phyloP scores from a whole-genome alignment of 805 yeast genomes.

The Teunomyces panamensis region DNA sequence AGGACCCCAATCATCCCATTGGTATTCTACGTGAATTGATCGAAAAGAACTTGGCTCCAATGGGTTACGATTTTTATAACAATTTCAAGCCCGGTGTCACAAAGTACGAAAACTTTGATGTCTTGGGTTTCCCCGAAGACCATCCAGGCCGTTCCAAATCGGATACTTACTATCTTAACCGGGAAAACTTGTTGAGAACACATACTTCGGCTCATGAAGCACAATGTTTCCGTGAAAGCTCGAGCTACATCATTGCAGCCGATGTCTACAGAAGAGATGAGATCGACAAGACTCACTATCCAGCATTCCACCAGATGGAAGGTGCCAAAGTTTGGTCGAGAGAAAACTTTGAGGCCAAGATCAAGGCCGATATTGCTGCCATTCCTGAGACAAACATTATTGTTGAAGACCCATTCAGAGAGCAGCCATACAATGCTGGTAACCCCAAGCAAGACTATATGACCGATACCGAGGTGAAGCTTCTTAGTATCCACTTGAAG shows the following conservation, averaged over 20 bases:
- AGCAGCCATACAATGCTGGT: constrained; percentile 46
- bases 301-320: constrained; percentile 97
- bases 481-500: constrained; percentile 76
- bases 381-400: constrained; percentile 68
- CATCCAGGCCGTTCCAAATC: constrained; percentile 93
- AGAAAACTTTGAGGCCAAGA: constrained; percentile 38
- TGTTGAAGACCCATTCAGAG: constrained; percentile 66
- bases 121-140: constrained; percentile 82
- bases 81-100: constrained; percentile 82
- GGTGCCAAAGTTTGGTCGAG: constrained; percentile 88
- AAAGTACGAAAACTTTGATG: constrained; percentile 83
- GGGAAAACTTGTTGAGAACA: constrained; percentile 71
- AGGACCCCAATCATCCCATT: constrained; percentile 77
- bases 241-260: constrained; percentile 90
- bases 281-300: constrained; percentile 93
- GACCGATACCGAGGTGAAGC: constrained; percentile 63
- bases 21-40: constrained; percentile 78
- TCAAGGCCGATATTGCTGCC: constrained; percentile 51
- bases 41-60: constrained; percentile 59
- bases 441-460: constrained; percentile 84
- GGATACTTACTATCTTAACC: constrained; percentile 89
- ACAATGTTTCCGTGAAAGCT: constrained; percentile 73
- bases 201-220: constrained; percentile 97
- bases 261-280: constrained; percentile 96
- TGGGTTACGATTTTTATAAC: constrained; percentile 77